Evolutionary conservation across 2,329 filamentous ascomycete genomes (phyloP).

Genomic region (Diaporthe vaccinii): DNA sequence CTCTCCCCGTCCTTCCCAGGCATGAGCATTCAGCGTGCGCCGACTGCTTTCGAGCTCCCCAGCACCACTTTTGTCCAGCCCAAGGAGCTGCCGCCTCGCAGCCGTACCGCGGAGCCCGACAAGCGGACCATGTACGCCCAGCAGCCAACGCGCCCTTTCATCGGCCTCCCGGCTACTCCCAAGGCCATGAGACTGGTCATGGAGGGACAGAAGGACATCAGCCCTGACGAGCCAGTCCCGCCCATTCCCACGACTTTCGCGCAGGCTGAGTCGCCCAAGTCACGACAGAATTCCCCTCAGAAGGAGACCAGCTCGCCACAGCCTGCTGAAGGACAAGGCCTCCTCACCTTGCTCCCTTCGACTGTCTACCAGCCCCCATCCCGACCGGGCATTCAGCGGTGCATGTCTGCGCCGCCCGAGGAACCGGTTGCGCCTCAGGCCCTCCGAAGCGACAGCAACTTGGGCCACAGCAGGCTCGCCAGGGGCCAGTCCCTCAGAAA

Average conservation of each 20-base stretch:
- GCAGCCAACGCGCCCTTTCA: conserved; percentile 59
- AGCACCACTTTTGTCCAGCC: conserved; percentile 56
- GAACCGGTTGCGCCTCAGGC: conserved; percentile 54
- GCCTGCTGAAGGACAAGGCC: background rate
- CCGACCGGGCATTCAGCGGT: conserved; percentile 65
- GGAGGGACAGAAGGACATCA: conserved; percentile 56
- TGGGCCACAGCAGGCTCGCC: conserved; percentile 44
- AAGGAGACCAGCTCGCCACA: conserved; percentile 45
- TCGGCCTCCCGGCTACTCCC: conserved; percentile 91
- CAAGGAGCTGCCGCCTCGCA: conserved; percentile 66
- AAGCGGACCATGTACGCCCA: conserved; percentile 65
- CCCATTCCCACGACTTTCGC: conserved; percentile 63
- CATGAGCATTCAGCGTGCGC: conserved; percentile 45
- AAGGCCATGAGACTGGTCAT: conserved; percentile 90
- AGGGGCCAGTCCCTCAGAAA: conserved; percentile 51
- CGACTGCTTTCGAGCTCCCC: conserved; percentile 56
- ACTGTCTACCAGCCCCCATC: conserved; percentile 71
- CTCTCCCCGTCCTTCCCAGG: conserved; percentile 55
- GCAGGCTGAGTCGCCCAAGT: conserved; percentile 57
- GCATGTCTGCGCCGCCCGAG: conserved; percentile 72
- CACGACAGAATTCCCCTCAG: conserved; percentile 49
- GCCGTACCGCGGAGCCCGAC: conserved; percentile 75
- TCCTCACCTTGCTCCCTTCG: conserved; percentile 66
- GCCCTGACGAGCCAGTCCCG: conserved; percentile 65
- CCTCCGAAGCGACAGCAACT: conserved; percentile 46